Evolutionary conservation across 2,329 filamentous ascomycete genomes (phyloP), one percentile per base, ranked within the genome.

Genomic region (Fusarium irregulare): DNA sequence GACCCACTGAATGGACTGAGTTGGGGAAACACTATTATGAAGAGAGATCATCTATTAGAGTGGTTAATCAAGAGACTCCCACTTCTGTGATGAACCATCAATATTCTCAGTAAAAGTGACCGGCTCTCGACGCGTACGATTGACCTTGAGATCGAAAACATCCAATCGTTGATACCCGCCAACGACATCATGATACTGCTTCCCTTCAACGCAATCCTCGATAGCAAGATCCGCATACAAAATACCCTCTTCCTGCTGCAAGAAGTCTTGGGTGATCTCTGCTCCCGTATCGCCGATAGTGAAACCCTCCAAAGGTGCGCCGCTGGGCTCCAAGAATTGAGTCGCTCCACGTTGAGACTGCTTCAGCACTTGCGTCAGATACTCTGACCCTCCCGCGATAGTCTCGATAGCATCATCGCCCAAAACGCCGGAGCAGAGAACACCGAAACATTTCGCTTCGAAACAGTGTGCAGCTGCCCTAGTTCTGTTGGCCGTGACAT

Each of bases 121-220:
- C 0, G 82, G 82, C 16, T 79, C 64, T 25, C 75, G 70, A 16
- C 83, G 78, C 16, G 72, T 77, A 3, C 84, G 76, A 64, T 86
- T 78, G 0, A 88, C 83, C 32, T 80, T 83, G 11, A 88, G 55
- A 30, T 86, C 78, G 67, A 88, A 88, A 2, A 88, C 78, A 72
- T 88, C 85, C 5, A 85, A 73, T 4, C 86, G 76, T 73, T 88
- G 86, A 75, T 88, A 88, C 0, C 85, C 85, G 1, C 86, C 86
- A 2, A 85, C 84, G 4, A 87, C 80, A 74, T 88, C 86, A 62
- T 87, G 86, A 64, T 84, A 88, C 72, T 88, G 86, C 68, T 88
- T 88, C 0, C 83, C 83, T 66, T 88, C 86, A 1, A 88, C 76
- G 41, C 84, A 86, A 6, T 82, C 78, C 1, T 79, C 78, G 7